These are phyloP conservation scores for Dipodascopsis uninucleata DNA, from an alignment of 805 yeast species.

Conservation along the genomic window DNA sequence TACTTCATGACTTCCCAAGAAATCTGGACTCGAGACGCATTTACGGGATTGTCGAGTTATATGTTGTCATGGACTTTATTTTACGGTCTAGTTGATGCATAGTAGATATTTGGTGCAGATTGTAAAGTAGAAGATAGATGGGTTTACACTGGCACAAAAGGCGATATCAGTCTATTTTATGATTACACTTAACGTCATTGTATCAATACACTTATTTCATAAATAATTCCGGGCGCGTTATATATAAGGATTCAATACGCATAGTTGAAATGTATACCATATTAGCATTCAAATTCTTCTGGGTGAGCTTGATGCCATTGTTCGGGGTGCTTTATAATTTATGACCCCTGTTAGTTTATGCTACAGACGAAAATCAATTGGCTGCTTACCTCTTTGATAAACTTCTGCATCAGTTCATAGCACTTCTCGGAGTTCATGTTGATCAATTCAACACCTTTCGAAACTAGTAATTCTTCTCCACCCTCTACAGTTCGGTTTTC, in stretches of 20 bases:
- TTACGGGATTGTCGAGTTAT: slow-evolving; percentile 50
- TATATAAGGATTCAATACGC: not conserved
- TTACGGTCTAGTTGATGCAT: slow-evolving; percentile 26
- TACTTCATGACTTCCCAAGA: slow-evolving; percentile 43
- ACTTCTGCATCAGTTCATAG: slow-evolving; percentile 65
- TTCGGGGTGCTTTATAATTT: slow-evolving; percentile 16
- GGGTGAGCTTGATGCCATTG: slow-evolving; percentile 30
- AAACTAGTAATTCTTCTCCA: slow-evolving; percentile 68
- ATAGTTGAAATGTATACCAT: not conserved
- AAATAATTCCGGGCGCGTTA: not conserved
- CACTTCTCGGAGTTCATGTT: slow-evolving; percentile 38
- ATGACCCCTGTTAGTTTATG: not conserved
- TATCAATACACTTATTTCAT: not conserved
- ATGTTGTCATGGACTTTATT: slow-evolving; percentile 59
- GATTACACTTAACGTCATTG: not conserved
- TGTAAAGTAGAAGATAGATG: not conserved
- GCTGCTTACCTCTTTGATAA: slow-evolving; percentile 54
- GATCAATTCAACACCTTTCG: slow-evolving; percentile 55
- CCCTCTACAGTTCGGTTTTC: slow-evolving; percentile 82
- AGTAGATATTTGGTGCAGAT: slow-evolving; percentile 7
- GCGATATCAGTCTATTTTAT: not conserved
- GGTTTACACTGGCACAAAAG: not conserved
- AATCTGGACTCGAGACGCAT: slow-evolving; percentile 45
- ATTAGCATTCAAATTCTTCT: slow-evolving; percentile 21
- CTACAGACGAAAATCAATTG: not conserved